Percentiles rank a stretch among this genome's conserved stretches.
These are phyloP conservation scores for Onygenales sp. DNA, from an alignment of 2,329 filamentous ascomycete genomes.

Conservation along the genomic window DNA sequence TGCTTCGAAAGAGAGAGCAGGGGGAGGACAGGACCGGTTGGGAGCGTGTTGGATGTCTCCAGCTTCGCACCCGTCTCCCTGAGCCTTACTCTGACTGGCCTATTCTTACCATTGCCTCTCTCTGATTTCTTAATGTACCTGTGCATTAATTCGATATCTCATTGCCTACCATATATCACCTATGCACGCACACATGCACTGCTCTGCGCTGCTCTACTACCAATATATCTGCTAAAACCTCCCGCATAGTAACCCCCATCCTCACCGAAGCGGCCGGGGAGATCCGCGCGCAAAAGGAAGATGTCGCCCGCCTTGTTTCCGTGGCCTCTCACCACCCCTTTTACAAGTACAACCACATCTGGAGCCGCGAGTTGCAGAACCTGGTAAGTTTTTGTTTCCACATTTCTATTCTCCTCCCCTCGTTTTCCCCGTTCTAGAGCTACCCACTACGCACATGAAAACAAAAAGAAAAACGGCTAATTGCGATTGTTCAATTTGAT, in stretches of 20 bases:
- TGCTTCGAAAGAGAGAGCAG: no score
- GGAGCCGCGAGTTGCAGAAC: slow-evolving; percentile 76
- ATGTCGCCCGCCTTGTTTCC: slow-evolving; percentile 58
- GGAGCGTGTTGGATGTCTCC: no score
- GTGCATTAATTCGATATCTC: no score
- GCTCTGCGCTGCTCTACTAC: neutral
- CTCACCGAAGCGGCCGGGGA: slow-evolving; percentile 59
- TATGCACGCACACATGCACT: neutral
- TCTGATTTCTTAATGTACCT: no score
- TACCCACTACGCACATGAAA: no score
- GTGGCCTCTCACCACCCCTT: slow-evolving; percentile 82
- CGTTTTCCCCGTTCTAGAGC: neutral
- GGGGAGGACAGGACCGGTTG: no score
- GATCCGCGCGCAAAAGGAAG: slow-evolving; percentile 63
- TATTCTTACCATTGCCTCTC: no score
- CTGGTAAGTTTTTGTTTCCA: slow-evolving; percentile 48
- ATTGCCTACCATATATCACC: neutral
- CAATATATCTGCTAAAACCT: neutral
- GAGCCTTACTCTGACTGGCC: no score
- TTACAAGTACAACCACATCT: slow-evolving; percentile 93
- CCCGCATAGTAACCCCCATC: slow-evolving; percentile 52
- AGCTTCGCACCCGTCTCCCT: no score
- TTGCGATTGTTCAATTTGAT: neutral
- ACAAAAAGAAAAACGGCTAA: neutral
- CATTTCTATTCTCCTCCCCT: slow-evolving; percentile 26